These are phyloP conservation scores for Plantago major DNA, from an alignment of 257 asterid genomes.

Conservation along the genomic window DNA sequence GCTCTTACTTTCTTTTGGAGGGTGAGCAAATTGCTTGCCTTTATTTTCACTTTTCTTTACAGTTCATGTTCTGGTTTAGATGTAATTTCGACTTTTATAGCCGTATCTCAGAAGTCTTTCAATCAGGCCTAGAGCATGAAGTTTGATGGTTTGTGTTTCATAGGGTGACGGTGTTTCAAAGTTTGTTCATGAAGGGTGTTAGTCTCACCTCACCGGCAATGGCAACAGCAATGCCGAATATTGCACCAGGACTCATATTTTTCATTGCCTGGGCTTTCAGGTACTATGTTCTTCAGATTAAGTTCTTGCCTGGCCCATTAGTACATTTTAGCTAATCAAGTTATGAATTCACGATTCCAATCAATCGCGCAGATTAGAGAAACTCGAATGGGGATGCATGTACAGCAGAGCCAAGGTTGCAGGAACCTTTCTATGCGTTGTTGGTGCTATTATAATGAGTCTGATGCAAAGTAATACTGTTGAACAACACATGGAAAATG, in stretches of 20 bases:
- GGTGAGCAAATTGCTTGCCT: constrained; percentile 33
- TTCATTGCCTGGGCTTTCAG: constrained; percentile 76
- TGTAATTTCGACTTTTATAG: too few species aligned
- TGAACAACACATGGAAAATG: constrained; percentile 17
- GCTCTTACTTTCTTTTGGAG: constrained; percentile 74
- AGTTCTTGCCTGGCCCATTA: background rate
- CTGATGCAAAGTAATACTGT: constrained; percentile 51
- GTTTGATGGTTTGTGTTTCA: background rate
- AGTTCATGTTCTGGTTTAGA: too few species aligned
- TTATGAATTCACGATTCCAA: background rate
- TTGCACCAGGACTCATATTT: constrained; percentile 84
- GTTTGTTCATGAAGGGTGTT: constrained; percentile 73
- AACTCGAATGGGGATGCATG: constrained; percentile 51
- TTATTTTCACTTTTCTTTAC: background rate
- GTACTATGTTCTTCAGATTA: constrained; percentile 18
- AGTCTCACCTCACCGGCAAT: constrained; percentile 75
- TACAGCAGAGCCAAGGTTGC: constrained; percentile 72
- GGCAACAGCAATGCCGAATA: constrained; percentile 97
- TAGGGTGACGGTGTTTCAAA: constrained; percentile 80
- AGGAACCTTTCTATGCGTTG: constrained; percentile 74
- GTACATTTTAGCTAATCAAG: background rate
- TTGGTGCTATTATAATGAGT: constrained; percentile 75
- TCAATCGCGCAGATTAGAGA: constrained; percentile 58
- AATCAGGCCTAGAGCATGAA: background rate
- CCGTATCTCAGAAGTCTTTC: background rate